Evolutionary conservation across 352 stramenopile genomes (phyloP), one percentile per base, ranked within the genome.

Genomic region (Pythium folliculosum): DNA sequence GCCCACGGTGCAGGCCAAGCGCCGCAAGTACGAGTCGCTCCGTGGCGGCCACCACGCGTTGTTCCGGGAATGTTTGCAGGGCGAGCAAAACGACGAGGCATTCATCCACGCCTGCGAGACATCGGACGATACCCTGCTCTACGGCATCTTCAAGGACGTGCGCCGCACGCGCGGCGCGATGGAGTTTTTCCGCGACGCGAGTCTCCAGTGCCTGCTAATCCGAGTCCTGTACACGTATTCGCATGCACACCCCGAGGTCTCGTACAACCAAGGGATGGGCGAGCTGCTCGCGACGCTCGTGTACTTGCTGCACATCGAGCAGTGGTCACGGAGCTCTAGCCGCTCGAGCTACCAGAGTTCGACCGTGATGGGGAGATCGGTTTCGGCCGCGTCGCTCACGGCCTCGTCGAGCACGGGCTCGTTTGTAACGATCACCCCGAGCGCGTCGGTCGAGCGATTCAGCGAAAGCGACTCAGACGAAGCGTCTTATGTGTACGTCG

Each of bases 241-340:
- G 16, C 58, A 62, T 7, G 78, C 75, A 5, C 83, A 94, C 43
- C 75, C 81, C 6, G 78, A 86, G 49, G 76, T 94, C 22, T 91
- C 81, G 48, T 94, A 92, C 67, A 90, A 94, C 61, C 62, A 86
- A 74, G 85, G 83, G 47, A 94, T 94, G 83, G 78, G 85, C 1
- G 85, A 94, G 23, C 53, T 94, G n/a, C 70, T 94, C 3, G 85
- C 85, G 5, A 88, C 81, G 1, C 66, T 94, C 3, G 73, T 91
- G 14, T 92, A 94, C 56, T 43, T 91, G 35, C 67, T 92, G 19
- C 68, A 92, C 47, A 75, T 91, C 48, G 85, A 93, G 50, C 80
- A 91, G 37, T 93, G 81, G 44, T 32, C 56, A 10, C 5, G n/a
- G 1, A 47, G 16, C 30, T 10, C 27, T 32, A 30, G 44, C 17